Conservation (phyloP, 306 rosid genomes). For the Vigna angularis region DNA sequence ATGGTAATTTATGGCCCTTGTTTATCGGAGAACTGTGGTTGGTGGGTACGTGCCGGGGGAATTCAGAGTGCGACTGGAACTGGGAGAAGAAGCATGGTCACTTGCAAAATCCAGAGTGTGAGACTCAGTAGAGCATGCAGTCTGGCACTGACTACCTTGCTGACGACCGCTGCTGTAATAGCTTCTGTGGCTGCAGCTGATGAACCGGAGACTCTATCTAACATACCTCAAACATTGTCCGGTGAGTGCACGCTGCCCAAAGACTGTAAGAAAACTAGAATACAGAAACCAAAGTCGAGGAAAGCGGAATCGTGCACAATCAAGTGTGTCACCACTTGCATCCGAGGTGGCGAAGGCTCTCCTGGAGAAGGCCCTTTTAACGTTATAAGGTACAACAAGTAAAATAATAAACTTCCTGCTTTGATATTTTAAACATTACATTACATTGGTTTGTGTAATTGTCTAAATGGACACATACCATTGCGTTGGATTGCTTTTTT, state of each 20-base stretch:
- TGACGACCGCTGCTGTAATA: slow-evolving; percentile 56
- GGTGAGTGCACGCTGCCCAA: slow-evolving; percentile 63
- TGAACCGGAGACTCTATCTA: slow-evolving; percentile 66
- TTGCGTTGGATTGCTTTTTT: neutral
- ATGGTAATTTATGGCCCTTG: slow-evolving; percentile 51
- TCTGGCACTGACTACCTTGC: slow-evolving; percentile 47
- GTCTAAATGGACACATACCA: neutral
- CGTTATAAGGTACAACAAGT: slow-evolving; percentile 58
- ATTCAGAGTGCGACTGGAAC: neutral
- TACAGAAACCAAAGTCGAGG: slow-evolving; percentile 87
- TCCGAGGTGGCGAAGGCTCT: slow-evolving; percentile 90
- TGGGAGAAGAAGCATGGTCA: slow-evolving; percentile 29
- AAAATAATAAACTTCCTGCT: neutral
- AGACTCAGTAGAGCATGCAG: slow-evolving; percentile 36
- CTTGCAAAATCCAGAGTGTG: slow-evolving; percentile 1
- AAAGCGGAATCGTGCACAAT: slow-evolving; percentile 87
- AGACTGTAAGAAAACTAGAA: slow-evolving; percentile 71
- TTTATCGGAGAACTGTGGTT: slow-evolving; percentile 9
- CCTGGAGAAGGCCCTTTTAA: slow-evolving; percentile 98
- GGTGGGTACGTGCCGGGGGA: neutral
- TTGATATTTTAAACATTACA: neutral
- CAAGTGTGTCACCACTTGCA: slow-evolving; percentile 91
- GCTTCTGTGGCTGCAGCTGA: slow-evolving; percentile 46
- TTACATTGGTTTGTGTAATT: slow-evolving; percentile 4
- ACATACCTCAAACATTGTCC: slow-evolving; percentile 89